Evolutionary conservation across 306 rosid species (phyloP).

Genomic region (Acacia melanoxylon): DNA sequence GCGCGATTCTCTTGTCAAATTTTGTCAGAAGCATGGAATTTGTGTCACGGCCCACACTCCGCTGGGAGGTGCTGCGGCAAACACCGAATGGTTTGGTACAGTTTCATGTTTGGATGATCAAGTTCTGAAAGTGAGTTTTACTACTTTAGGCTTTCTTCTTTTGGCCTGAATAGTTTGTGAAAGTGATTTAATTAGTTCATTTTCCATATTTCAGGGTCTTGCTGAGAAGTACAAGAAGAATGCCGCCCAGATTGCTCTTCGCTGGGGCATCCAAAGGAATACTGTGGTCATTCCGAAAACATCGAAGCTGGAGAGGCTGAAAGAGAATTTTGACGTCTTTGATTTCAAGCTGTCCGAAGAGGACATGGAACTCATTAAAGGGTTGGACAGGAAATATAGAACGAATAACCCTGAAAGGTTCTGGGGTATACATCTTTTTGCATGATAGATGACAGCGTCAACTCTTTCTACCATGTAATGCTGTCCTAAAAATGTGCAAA

Average conservation of each 20-base stretch:
- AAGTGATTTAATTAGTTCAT: conserved; percentile 3
- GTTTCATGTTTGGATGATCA: conserved; percentile 78
- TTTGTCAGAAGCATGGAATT: conserved; percentile 83
- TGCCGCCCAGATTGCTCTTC: conserved; percentile 72
- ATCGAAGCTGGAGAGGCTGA: conserved; percentile 74
- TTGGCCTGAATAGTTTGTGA: background rate
- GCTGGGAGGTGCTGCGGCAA: conserved; percentile 84
- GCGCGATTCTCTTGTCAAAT: conserved; percentile 83
- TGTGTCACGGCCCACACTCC: conserved; percentile 95
- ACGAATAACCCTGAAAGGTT: conserved; percentile 80
- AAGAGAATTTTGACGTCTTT: conserved; percentile 68
- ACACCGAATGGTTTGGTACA: conserved; percentile 78
- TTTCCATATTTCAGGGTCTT: conserved; percentile 50
- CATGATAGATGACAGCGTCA: conserved; percentile 35
- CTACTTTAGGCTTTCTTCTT: background rate
- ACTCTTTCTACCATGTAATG: conserved; percentile 5
- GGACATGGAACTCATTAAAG: conserved; percentile 63
- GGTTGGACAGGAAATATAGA: conserved; percentile 58
- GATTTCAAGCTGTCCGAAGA: conserved; percentile 71
- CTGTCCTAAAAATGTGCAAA: background rate
- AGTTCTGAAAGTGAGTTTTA: conserved; percentile 61
- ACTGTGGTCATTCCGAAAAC: conserved; percentile 80
- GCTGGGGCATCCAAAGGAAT: conserved; percentile 81
- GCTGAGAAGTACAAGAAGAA: conserved; percentile 72
- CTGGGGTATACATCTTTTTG: conserved; percentile 83